Conservation (phyloP, 176 grass and related monocot genomes). For the Puccinellia tenuiflora region DNA sequence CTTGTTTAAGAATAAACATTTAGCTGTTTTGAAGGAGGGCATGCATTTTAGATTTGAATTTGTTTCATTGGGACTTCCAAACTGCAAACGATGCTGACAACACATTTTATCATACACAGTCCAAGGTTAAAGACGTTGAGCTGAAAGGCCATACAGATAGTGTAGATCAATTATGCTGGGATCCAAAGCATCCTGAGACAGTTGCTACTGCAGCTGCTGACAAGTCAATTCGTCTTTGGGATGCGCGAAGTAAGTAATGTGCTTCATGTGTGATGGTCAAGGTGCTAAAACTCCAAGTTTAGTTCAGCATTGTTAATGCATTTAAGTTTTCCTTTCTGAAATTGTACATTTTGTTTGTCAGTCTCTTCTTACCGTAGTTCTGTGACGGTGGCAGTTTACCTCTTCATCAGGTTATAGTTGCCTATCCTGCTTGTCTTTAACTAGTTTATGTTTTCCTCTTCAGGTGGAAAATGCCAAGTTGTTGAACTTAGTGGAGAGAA, state of each 20-base stretch:
- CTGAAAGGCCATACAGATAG: constrained; percentile 95
- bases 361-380: neutral
- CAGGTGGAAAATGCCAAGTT: constrained; percentile 93
- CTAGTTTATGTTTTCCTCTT: constrained; percentile 25
- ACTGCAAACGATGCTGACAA: constrained; percentile 15
- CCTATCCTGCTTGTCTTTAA: constrained; percentile 1
- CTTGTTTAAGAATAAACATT: neutral
- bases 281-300: constrained; percentile 2
- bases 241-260: constrained; percentile 80
- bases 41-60: neutral
- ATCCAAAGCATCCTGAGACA: constrained; percentile 92
- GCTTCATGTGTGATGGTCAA: constrained; percentile 15
- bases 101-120: constrained; percentile 47
- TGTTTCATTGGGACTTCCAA: neutral
- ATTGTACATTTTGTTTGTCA: neutral
- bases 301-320: constrained; percentile 11
- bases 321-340: constrained; percentile 15
- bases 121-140: constrained; percentile 96
- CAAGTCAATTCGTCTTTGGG: constrained; percentile 95
- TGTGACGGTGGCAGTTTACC: constrained; percentile 3
- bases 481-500: constrained; percentile 98
- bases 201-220: constrained; percentile 97
- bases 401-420: constrained; percentile 1
- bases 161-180: constrained; percentile 99
- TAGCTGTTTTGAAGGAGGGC: neutral